Percentiles rank a stretch among this genome's conserved stretches.
Conservation (phyloP, 1,284 basidiomycete species). For the Serendipita sp. region DNA sequence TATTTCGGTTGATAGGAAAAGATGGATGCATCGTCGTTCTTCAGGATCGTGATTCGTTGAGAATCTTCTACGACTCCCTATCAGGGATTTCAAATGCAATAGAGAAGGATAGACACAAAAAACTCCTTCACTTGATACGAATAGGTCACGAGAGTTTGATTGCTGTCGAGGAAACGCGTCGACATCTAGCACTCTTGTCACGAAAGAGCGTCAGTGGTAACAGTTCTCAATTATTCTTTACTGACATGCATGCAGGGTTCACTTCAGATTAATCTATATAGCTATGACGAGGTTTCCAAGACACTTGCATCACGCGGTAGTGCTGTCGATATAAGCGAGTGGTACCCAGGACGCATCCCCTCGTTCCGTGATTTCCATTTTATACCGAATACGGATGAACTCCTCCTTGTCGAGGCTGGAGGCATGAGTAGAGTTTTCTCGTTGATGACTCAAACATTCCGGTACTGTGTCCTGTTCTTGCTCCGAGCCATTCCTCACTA, state of each 20-base stretch:
- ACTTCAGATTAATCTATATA: slow-evolving; percentile 28
- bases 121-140: slow-evolving; percentile 28
- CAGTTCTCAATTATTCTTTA: not conserved
- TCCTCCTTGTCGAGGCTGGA: slow-evolving; percentile 31
- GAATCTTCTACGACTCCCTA: slow-evolving; percentile 28
- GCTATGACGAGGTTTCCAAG: slow-evolving; percentile 31
- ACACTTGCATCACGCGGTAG: slow-evolving; percentile 25
- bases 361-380: slow-evolving; percentile 21
- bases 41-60: slow-evolving; percentile 18
- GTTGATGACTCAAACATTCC: slow-evolving; percentile 33
- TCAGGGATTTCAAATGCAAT: slow-evolving; percentile 23
- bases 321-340: slow-evolving; percentile 27
- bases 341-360: slow-evolving; percentile 25
- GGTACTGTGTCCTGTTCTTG: slow-evolving; percentile 22
- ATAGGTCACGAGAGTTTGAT: slow-evolving; percentile 30
- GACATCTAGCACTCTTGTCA: slow-evolving; percentile 31
- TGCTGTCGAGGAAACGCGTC: slow-evolving; percentile 36
- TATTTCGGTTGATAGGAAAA: not conserved
- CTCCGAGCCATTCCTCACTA: not conserved
- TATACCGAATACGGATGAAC: slow-evolving; percentile 34
- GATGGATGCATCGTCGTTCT: not conserved
- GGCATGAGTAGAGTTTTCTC: slow-evolving; percentile 34
- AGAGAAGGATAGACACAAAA: slow-evolving; percentile 17
- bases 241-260: not conserved
- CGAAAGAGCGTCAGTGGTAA: slow-evolving; percentile 16